Evolutionary conservation across 208 protist species (phyloP), one percentile per base, ranked within the genome.

Genomic region (Trypanosoma brucei): DNA sequence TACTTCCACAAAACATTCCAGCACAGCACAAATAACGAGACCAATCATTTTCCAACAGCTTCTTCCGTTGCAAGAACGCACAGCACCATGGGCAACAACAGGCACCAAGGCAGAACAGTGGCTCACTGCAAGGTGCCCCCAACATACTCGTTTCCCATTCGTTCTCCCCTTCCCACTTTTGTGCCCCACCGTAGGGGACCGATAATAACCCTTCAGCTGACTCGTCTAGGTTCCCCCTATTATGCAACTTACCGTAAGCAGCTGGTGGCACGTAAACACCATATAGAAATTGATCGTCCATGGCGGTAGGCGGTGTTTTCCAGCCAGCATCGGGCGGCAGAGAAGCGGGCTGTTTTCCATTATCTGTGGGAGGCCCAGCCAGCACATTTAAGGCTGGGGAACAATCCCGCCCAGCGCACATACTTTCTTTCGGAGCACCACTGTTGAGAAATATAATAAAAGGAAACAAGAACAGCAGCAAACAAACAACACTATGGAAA

Each of bases 61-160:
- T 76, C 46, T 76, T 70, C 7, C 86, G 70, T 49, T 92, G 86
- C 49, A 75, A 63, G 37, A 72, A 76, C 4, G 71, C 70, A 48
- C 72, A 75, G 62, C 80, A 89, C 46, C 72, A 87, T 48, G 77
- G 80, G 49, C 78, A 82, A 34, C 80, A 75, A 60, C 64, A 85
- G 13, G 75, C 65, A 34, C 35, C 68, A 6, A 76, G 49, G 58
- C 65, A 84, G 55, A 71, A 82, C 61, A 69, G 77, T 7, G 76
- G 78, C 54, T 72, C 62, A 2, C 56, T 62, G 53, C 69, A 83
- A 37, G 70, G 75, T 11, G 75, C 51, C 3, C 42, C 36, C 9
- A 45, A 55, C 59, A 88, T 60, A 6, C 65, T 60, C 39, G 70
- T 75, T 30, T 46, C 59, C 76, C 76, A 87, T 53, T 78, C 33